A percentile compares a stretch with the other conserved stretches of the same genome.
Conservation (phyloP, 2,329 filamentous ascomycete genomes). For the Hymenoscyphus scutula region DNA sequence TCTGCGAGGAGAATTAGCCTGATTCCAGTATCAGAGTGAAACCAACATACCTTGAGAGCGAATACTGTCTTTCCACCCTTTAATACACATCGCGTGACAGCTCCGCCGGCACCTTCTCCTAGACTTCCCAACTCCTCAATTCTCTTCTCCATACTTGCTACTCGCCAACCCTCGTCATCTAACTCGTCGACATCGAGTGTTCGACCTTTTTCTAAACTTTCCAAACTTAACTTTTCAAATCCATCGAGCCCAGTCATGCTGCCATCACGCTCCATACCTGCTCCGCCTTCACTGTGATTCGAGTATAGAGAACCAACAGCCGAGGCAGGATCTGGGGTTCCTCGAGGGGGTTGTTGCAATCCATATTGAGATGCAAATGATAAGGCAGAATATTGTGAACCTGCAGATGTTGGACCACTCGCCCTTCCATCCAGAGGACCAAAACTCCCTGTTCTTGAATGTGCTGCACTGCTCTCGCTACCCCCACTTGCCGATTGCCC, state of each 20-base stretch:
- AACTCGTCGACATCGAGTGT: conserved; percentile 89
- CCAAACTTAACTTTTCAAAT: conserved; percentile 71
- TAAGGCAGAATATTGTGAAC: conserved; percentile 80
- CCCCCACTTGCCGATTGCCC: conserved; percentile 70
- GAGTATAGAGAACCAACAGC: conserved; percentile 85
- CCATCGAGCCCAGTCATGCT: conserved; percentile 74
- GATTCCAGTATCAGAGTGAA: conserved; percentile 6
- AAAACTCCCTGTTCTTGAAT: conserved; percentile 83
- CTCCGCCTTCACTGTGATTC: conserved; percentile 71
- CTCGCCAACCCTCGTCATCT: conserved; percentile 92
- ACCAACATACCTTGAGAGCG: conserved; percentile 75
- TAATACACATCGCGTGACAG: conserved; percentile 86
- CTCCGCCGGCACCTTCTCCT: conserved; percentile 92
- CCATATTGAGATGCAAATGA: conserved; percentile 75
- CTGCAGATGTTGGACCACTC: conserved; percentile 81
- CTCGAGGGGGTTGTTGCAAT: conserved; percentile 61
- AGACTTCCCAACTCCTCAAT: conserved; percentile 86
- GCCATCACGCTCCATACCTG: conserved; percentile 77
- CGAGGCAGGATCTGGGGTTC: conserved; percentile 80
- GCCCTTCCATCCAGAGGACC: conserved; percentile 71
- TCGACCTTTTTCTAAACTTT: conserved; percentile 73
- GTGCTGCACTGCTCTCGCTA: conserved; percentile 74
- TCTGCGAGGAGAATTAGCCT: conserved; percentile 48
- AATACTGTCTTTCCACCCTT: conserved; percentile 93
- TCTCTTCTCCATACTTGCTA: conserved; percentile 83